phyloP scores from a whole-genome alignment of 2,329 filamentous ascomycete genomes.

The Pseudogymnoascus destructans region DNA sequence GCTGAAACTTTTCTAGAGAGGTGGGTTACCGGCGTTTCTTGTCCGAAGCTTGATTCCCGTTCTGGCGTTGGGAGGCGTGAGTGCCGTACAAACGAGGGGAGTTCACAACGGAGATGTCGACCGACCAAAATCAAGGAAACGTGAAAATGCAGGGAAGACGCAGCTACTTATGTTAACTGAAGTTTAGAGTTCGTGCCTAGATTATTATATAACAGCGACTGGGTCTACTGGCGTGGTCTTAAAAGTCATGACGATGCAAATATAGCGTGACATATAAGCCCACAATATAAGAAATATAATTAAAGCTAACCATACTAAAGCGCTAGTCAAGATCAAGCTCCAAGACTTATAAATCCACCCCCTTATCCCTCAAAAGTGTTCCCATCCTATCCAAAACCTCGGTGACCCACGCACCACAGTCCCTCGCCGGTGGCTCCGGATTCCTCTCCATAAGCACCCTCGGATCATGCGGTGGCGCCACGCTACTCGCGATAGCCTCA shows the following conservation, averaged over 20 bases:
- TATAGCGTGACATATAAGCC: background rate
- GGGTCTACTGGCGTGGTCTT: background rate
- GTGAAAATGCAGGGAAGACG: background rate
- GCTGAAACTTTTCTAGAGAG: background rate
- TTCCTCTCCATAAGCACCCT: background rate
- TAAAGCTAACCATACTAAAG: background rate
- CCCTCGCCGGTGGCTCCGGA: background rate
- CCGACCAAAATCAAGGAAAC: background rate
- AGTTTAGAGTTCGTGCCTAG: background rate
- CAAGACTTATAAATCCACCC: background rate
- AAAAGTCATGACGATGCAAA: background rate
- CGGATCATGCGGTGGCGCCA: background rate
- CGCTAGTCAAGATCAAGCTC: background rate
- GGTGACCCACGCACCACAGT: constrained; percentile 27
- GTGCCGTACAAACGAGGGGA: background rate
- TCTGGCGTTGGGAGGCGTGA: background rate
- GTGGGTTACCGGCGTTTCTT: background rate
- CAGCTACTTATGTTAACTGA: background rate
- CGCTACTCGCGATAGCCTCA: background rate
- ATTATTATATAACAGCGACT: background rate
- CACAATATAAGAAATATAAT: background rate
- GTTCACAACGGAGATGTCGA: background rate
- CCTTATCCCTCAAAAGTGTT: background rate
- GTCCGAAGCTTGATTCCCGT: background rate
- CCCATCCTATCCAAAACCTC: constrained; percentile 18